Conservation (phyloP, 257 asterid genomes). For the Schizonepeta tenuifolia region DNA sequence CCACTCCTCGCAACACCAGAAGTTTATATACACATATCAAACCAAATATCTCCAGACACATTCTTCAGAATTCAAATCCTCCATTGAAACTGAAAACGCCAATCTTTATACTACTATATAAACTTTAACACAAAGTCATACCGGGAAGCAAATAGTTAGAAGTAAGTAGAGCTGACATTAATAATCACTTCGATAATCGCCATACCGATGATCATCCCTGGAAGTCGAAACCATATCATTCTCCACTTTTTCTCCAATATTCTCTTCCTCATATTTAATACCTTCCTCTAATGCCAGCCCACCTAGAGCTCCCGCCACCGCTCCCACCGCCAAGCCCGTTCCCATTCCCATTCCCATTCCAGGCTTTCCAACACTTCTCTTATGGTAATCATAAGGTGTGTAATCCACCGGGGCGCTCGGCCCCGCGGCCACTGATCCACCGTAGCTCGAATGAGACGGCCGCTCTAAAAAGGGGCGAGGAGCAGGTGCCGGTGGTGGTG, state of each 20-base stretch:
- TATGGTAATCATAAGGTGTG: constrained; percentile 66
- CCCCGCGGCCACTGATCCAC: constrained; percentile 67
- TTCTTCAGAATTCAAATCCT: constrained; percentile 22
- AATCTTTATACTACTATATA: constrained; percentile 47
- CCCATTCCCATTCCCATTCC: constrained; percentile 63
- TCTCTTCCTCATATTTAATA: constrained; percentile 62
- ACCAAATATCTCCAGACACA: constrained; percentile 2
- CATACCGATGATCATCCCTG: constrained; percentile 58
- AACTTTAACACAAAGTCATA: constrained; percentile 25
- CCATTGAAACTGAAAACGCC: constrained; percentile 13
- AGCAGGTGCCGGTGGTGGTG: constrained; percentile 52
- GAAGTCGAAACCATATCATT: constrained; percentile 44
- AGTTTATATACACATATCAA: constrained; percentile 24
- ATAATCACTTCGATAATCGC: constrained; percentile 57
- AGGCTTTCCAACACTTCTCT: constrained; percentile 49
- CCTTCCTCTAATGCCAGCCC: constrained; percentile 80
- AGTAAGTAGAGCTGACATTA: constrained; percentile 40
- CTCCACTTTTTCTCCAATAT: constrained; percentile 57
- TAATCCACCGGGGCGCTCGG: constrained; percentile 90
- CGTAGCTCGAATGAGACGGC: constrained; percentile 57
- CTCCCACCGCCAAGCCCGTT: constrained; percentile 68
- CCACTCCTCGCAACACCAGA: not conserved
- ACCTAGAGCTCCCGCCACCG: constrained; percentile 67
- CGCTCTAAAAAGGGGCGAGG: constrained; percentile 56
- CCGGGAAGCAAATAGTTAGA: constrained; percentile 31